Evolutionary conservation across 2,329 filamentous ascomycete genomes (phyloP), one percentile per base, ranked within the genome.

Genomic region (Whalleya microplaca): DNA sequence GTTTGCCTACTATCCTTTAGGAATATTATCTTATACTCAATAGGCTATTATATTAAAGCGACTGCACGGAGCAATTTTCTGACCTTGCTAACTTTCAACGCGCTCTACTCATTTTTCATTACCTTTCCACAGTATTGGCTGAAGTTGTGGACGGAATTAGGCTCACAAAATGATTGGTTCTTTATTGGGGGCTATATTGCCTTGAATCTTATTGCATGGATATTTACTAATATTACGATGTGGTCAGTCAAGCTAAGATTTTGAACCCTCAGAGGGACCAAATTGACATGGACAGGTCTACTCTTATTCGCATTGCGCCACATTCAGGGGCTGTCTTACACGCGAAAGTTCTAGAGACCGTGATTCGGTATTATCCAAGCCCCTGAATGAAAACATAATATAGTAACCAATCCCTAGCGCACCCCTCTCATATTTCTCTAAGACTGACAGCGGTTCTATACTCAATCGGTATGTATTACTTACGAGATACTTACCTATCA

Each of bases 41-140:
- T n/a, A n/a, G n/a, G n/a, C n/a, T n/a, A n/a, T n/a, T n/a, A n/a
- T n/a, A n/a, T n/a, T n/a, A n/a, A n/a, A n/a, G n/a, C n/a, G n/a
- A n/a, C n/a, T n/a, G n/a, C n/a, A n/a, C n/a, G n/a, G n/a, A n/a
- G n/a, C n/a, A n/a, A n/a, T 43, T 53, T 73, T 12, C 2, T 62
- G 1, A 29, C 71, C 4, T 50, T 76, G 6, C 12, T 69, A 0
- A 27, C 47, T 3, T 69, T 58, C 41, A 69, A 65, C 1, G 66
- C 65, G 0, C 50, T 45, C 0, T 73, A 67, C 48, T 65, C 71
- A 1, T 70, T 76, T 51, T 76, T 73, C 53, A 67, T 72, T n/a
- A 73, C 67, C 1, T 56, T 74, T 9, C 69, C 76, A 0, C 71
- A 72, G 20, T 74, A 73, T 43, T 78, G 74, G 72, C 52, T 78